Conservation (phyloP, 371 early-diverging fungal genomes). For the Nematocida minor region DNA sequence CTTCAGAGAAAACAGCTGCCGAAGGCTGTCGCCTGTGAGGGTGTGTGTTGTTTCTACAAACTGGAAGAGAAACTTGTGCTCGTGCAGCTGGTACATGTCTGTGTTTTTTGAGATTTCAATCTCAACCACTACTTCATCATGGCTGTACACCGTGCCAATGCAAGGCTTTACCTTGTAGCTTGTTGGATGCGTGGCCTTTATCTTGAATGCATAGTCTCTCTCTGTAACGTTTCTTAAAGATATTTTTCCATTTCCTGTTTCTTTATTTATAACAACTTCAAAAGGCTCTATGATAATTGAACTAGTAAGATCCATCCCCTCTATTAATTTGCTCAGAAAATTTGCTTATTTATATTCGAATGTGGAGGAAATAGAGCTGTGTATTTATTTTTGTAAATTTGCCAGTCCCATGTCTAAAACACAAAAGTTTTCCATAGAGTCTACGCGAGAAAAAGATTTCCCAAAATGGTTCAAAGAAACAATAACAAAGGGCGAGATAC, state of each 20-base stretch:
- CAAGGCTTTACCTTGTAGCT: conserved; percentile 30
- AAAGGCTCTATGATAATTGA: not conserved
- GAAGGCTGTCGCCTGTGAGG: not conserved
- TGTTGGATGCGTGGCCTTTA: conserved; percentile 33
- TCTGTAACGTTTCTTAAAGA: not conserved
- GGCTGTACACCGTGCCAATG: not conserved
- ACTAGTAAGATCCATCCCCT: not conserved
- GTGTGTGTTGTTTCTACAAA: not conserved
- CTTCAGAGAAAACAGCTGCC: conserved; percentile 12
- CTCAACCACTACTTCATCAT: not conserved
- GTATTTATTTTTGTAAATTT: not conserved
- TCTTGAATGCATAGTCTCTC: conserved; percentile 39
- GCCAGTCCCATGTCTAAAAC: conserved; percentile 36
- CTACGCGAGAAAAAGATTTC: conserved; percentile 71
- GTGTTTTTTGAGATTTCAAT: not conserved
- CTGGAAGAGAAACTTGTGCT: conserved; percentile 41
- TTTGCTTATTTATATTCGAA: conserved; percentile 10
- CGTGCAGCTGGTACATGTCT: not conserved
- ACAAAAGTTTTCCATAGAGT: conserved; percentile 78
- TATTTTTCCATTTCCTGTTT: not conserved
- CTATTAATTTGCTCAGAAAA: not conserved
- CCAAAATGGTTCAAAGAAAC: conserved; percentile 67
- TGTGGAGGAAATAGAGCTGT: not conserved
- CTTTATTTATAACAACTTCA: conserved; percentile 7
- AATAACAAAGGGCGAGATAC: conserved; percentile 85